Evolutionary conservation across 352 stramenopile genomes (phyloP).

Genomic region (Phytophthora cryptogea): DNA sequence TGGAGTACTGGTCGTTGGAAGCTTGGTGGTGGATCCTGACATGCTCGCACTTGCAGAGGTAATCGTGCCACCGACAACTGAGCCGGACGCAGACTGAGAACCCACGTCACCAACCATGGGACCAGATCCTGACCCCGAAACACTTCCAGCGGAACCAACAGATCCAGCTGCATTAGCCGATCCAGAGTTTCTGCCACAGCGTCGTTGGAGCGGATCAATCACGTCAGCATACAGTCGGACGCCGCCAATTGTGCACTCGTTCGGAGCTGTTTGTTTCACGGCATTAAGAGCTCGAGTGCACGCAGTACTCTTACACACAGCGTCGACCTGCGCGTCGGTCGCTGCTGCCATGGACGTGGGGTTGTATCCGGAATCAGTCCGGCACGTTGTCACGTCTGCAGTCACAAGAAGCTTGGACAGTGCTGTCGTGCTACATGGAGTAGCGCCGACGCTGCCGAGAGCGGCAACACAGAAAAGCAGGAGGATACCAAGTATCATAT

Average conservation of each 20-base stretch:
- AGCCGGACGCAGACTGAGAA: not conserved
- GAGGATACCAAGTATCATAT: slow-evolving; percentile 3
- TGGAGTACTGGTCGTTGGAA: slow-evolving; percentile 16
- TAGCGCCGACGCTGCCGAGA: slow-evolving; percentile 9
- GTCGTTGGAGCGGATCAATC: slow-evolving; percentile 24
- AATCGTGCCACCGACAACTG: not conserved
- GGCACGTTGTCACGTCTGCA: slow-evolving; percentile 35
- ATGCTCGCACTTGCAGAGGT: slow-evolving; percentile 1
- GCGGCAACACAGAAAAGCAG: slow-evolving; percentile 15
- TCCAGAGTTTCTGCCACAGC: slow-evolving; percentile 21
- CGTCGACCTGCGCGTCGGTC: slow-evolving; percentile 29
- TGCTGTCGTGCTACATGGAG: slow-evolving; percentile 29
- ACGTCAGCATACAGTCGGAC: slow-evolving; percentile 33
- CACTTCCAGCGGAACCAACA: slow-evolving; percentile 1
- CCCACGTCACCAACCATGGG: slow-evolving; percentile 20
- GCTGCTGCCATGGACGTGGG: slow-evolving; percentile 31
- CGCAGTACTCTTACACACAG: slow-evolving; percentile 38
- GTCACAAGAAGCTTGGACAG: slow-evolving; percentile 33
- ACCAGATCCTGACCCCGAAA: slow-evolving; percentile 13
- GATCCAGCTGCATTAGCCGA: slow-evolving; percentile 7
- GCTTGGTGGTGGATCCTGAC: slow-evolving; percentile 12
- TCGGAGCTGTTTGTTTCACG: slow-evolving; percentile 30
- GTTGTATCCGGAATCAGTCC: slow-evolving; percentile 36
- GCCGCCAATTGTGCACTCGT: slow-evolving; percentile 36
- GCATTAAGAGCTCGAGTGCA: slow-evolving; percentile 32